Conservation (phyloP, 768 basidiomycete genomes). For the Cantharellus anzutake region DNA sequence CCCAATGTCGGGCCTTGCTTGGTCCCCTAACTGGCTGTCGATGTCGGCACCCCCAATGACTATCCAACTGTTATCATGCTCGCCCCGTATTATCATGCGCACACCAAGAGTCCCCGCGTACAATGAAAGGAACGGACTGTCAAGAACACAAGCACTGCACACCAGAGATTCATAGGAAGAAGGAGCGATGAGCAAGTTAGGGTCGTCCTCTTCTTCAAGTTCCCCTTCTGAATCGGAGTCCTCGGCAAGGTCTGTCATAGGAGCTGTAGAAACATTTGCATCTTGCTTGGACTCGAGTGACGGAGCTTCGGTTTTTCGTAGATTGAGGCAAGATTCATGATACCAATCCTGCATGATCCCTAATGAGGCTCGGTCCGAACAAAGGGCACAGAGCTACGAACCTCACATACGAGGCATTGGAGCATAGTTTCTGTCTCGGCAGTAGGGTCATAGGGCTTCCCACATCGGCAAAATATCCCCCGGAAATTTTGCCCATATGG, state of each 20-base stretch:
- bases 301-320: slow-evolving; percentile 21
- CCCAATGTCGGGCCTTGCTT: too few relatives aligned
- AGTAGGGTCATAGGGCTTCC: slow-evolving; percentile 47
- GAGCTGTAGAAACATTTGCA: neutral
- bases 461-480: slow-evolving; percentile 56
- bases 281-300: neutral
- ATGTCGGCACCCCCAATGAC: slow-evolving; percentile 4
- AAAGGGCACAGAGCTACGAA: slow-evolving; percentile 14
- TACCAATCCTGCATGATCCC: slow-evolving; percentile 56
- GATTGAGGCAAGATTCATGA: slow-evolving; percentile 74
- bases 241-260: slow-evolving; percentile 8
- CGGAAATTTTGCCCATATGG: slow-evolving; percentile 55
- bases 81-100: slow-evolving; percentile 45
- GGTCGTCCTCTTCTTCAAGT: slow-evolving; percentile 35
- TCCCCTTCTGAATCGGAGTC: slow-evolving; percentile 27
- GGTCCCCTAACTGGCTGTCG: too few relatives aligned
- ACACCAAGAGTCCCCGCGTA: slow-evolving; percentile 51
- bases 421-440: slow-evolving; percentile 74
- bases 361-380: neutral
- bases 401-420: slow-evolving; percentile 73
- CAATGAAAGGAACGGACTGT: slow-evolving; percentile 31
- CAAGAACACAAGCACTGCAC: slow-evolving; percentile 47
- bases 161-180: slow-evolving; percentile 57
- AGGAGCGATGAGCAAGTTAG: slow-evolving; percentile 45
- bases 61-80: neutral